A percentile compares a stretch with the other conserved stretches of the same genome.
Conservation (phyloP, 2,329 filamentous ascomycete genomes). For the Trichoderma semiorbis region DNA sequence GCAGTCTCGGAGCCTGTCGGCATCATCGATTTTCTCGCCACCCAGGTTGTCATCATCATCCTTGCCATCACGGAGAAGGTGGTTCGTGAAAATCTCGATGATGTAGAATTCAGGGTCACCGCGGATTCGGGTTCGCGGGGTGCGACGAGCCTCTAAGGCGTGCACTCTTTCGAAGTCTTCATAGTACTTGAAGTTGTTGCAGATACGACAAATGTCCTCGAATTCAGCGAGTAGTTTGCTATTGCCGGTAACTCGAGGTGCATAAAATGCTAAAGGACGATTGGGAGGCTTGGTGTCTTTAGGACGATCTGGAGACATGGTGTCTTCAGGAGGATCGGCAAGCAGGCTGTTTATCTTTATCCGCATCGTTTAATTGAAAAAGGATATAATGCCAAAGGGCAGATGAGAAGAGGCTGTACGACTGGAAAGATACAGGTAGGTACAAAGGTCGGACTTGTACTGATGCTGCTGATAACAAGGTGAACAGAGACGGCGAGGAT, state of each 20-base stretch:
- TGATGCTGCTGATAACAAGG: not conserved
- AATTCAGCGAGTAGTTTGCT: too few species aligned
- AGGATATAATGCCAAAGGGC: not conserved
- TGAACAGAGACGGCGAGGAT: not conserved
- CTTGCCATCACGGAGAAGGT: not conserved
- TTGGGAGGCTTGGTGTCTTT: not conserved
- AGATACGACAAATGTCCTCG: not conserved
- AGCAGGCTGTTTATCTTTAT: not conserved
- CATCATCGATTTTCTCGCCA: not conserved
- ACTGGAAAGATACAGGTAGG: not conserved
- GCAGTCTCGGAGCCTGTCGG: not conserved
- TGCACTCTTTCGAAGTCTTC: not conserved
- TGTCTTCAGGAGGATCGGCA: not conserved
- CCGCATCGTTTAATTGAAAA: not conserved
- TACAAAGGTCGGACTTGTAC: not conserved
- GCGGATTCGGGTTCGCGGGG: not conserved
- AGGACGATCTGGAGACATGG: too few species aligned
- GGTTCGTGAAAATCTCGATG: not conserved
- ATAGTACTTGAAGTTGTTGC: slow-evolving; percentile 11
- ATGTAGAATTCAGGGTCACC: not conserved
- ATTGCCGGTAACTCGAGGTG: not conserved
- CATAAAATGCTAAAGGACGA: not conserved
- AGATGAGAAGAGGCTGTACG: not conserved
- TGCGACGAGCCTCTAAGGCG: not conserved
- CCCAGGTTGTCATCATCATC: not conserved